Base-by-base conservation (phyloP, 768 basidiomycete species). In the Hygrocybe coccinea region DNA sequence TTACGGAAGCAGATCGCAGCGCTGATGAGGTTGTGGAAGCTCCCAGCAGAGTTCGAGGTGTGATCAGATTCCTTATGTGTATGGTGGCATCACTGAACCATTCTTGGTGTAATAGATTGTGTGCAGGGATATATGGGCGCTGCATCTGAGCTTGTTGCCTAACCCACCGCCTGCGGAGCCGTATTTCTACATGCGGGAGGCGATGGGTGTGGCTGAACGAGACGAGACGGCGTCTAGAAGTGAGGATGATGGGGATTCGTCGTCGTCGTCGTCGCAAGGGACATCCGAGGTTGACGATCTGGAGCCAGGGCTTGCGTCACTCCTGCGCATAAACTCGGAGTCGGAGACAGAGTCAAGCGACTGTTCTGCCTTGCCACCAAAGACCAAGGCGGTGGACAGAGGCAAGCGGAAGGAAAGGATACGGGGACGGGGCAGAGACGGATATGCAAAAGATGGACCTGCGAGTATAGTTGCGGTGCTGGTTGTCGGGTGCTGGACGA, bases 11-110 rank as follows among this genome's bases (percentile, higher is more conserved):
- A 97, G 68, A 72, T 93, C 11, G 74, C 71, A 5, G 77, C 78
- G n/a, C 68, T 93, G 55, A 77, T 66, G 3, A 63, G 64, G 11
- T 60, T 82, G 9, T 93, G 91, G 91, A 67, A 73, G n/a, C 74
- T 94, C 19, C 91, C 91, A 6, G 65, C 75, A 0, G 88, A 91
- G 64, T 89, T 91, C 57, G 91, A 92, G 79, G 91, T 89, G 15
- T 50, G 54, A 61, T 41, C 22, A 15, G 10, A 37, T 37, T 53
- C 36, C 52, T n/a, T 44, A 6, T 37, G n/a, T 36, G 56, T 43
- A 41, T 55, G 24, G n/a, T n/a, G 10, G 19, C 12, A 15, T 33
- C 7, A 44, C 35, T 51, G 41, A 47, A 11, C 43, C 44, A 34
- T 39, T 50, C n/a, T n/a, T n/a, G n/a, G 29, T 54, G 39, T 14